A percentile compares a stretch with the other conserved stretches of the same genome.
These are phyloP conservation scores for Penicillium sp. DNA, from an alignment of 2,329 filamentous ascomycete species.

Conservation along the genomic window DNA sequence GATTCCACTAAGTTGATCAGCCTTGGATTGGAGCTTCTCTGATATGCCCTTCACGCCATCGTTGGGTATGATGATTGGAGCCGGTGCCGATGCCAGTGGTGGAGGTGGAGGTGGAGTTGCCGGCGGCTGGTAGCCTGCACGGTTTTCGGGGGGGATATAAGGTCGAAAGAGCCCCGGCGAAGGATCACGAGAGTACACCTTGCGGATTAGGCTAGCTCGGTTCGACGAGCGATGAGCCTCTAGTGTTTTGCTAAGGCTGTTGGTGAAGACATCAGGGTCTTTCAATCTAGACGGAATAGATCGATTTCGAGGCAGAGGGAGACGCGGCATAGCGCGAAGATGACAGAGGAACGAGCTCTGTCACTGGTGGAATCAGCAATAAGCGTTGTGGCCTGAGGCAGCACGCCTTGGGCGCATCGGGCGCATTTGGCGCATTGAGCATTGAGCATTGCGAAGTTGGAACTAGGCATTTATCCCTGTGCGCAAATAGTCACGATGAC, in stretches of 20 bases:
- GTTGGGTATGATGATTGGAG: too few species aligned
- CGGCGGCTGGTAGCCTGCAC: conserved; percentile 12
- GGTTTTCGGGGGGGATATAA: conserved; percentile 15
- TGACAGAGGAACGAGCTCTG: conserved; percentile 2
- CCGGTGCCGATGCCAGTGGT: too few species aligned
- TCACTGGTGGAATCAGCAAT: not conserved
- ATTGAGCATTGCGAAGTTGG: not conserved
- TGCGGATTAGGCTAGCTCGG: conserved; percentile 36
- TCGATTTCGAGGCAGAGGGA: conserved; percentile 13
- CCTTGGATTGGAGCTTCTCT: not conserved
- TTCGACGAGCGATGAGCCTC: conserved; percentile 43
- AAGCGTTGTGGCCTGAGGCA: not conserved
- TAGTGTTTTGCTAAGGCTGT: conserved; percentile 40
- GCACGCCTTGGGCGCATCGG: not conserved
- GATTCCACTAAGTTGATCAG: conserved; percentile 2
- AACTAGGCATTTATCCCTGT: not conserved
- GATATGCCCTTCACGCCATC: too few species aligned
- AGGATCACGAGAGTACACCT: conserved; percentile 19
- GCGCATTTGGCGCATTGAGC: too few species aligned
- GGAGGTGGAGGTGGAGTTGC: not conserved
- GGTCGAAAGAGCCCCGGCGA: conserved; percentile 17
- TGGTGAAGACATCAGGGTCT: conserved; percentile 27
- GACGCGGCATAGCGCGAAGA: conserved; percentile 26
- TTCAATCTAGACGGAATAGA: conserved; percentile 7
- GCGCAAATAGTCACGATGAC: not conserved